These are phyloP conservation scores for Xylaria grammica DNA, from an alignment of 495 filamentous ascomycete species.

Conservation along the genomic window DNA sequence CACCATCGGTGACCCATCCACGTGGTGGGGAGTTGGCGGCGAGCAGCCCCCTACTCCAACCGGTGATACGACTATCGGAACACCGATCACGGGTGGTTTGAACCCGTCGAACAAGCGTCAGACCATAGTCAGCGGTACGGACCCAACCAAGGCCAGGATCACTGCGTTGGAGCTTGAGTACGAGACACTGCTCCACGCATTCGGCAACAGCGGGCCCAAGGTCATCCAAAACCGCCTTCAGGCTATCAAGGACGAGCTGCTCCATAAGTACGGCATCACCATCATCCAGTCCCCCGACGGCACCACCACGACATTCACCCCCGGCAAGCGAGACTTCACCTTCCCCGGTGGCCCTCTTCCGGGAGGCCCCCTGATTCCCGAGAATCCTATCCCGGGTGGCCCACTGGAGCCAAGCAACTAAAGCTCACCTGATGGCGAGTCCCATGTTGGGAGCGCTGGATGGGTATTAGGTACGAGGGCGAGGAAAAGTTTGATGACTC, in stretches of 20 bases:
- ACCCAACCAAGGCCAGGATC: constrained; percentile 32
- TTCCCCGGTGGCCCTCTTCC: constrained; percentile 24
- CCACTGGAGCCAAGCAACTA: constrained; percentile 26
- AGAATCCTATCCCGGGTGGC: constrained; percentile 33
- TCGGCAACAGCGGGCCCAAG: constrained; percentile 32
- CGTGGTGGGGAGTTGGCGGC: constrained; percentile 21
- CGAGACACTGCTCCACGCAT: constrained; percentile 30
- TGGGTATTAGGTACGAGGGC: neutral
- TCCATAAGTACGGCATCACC: constrained; percentile 43
- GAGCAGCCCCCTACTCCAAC: constrained; percentile 21
- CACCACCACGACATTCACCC: constrained; percentile 43
- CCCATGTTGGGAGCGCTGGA: neutral
- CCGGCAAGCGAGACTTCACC: constrained; percentile 38
- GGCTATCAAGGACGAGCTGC: constrained; percentile 39
- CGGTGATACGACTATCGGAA: constrained; percentile 17
- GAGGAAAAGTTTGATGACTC: constrained; percentile 12
- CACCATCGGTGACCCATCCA: constrained; percentile 28
- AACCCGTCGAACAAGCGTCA: constrained; percentile 28
- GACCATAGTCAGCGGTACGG: constrained; percentile 29
- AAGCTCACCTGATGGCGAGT: neutral
- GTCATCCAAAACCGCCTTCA: constrained; percentile 32
- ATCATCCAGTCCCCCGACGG: constrained; percentile 44
- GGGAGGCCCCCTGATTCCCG: constrained; percentile 25
- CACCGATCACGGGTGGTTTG: constrained; percentile 21
- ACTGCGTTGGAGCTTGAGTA: constrained; percentile 35